Conservation (phyloP, 192 early-diverging fungal genomes). For the Lobosporangium transversale region DNA sequence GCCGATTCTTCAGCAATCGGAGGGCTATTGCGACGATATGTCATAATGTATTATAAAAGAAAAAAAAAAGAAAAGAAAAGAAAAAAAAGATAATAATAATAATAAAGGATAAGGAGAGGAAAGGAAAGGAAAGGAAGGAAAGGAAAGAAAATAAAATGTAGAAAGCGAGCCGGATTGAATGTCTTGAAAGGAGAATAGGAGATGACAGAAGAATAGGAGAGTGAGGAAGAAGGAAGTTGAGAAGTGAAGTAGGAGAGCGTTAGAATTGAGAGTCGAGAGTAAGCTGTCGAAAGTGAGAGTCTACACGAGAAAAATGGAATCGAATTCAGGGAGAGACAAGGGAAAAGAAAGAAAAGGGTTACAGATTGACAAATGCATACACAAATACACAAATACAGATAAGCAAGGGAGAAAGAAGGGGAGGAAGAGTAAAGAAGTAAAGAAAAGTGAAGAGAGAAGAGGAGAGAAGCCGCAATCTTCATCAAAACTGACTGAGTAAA, state of each 20-base stretch:
- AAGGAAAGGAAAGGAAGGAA: neutral
- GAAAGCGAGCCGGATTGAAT: neutral
- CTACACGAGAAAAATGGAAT: too few species aligned
- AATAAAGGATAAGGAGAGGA: neutral
- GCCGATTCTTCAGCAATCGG: conserved; percentile 15
- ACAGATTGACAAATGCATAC: neutral
- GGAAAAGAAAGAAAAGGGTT: neutral
- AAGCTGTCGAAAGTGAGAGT: neutral
- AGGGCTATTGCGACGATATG: conserved; percentile 25
- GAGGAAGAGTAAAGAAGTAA: neutral
- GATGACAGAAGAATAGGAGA: neutral
- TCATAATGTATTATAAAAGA: conserved; percentile 16
- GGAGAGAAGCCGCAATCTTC: conserved; percentile 3
- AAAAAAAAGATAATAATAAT: neutral
- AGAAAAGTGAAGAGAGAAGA: neutral
- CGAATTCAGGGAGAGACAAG: neutral
- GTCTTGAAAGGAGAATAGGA: neutral
- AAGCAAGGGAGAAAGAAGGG: neutral
- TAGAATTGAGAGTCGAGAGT: neutral
- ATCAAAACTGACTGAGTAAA: too few species aligned
- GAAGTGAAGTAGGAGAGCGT: neutral
- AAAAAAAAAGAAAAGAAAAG: neutral
- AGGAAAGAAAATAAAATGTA: neutral
- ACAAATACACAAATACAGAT: neutral
- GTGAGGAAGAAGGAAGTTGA: neutral